A percentile compares a stretch with the other conserved stretches of the same genome.
These are phyloP conservation scores for Penicillium malachiteum DNA, from an alignment of 495 filamentous ascomycete genomes.

Conservation along the genomic window DNA sequence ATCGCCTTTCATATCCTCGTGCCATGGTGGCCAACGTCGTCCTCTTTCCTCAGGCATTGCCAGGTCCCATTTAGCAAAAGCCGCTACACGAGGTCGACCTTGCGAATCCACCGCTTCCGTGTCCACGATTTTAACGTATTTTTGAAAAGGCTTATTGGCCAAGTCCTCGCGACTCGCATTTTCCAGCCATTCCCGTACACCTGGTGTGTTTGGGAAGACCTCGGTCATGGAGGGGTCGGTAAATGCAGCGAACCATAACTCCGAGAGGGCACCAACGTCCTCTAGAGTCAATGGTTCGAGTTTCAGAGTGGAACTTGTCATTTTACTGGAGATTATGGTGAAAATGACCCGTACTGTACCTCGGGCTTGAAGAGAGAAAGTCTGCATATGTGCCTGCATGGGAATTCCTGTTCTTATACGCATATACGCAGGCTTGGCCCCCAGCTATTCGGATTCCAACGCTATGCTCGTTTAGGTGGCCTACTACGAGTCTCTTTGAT, in stretches of 20 bases:
- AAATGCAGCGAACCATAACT: conserved; percentile 4
- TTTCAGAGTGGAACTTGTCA: background rate
- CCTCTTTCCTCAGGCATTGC: conserved; percentile 24
- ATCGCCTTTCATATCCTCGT: conserved; percentile 13
- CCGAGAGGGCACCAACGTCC: conserved; percentile 1
- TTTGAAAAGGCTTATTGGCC: conserved; percentile 20
- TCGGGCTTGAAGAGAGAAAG: background rate
- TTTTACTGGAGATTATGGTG: background rate
- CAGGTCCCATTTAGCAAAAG: conserved; percentile 32
- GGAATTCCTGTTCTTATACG: too few relatives aligned
- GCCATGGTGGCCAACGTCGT: conserved; percentile 27
- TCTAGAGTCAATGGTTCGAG: conserved; percentile 5
- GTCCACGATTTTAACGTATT: conserved; percentile 31
- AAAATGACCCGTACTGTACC: background rate
- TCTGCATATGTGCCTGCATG: too few relatives aligned
- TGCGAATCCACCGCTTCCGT: conserved; percentile 10
- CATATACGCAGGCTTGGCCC: too few relatives aligned
- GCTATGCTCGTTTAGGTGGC: too few relatives aligned
- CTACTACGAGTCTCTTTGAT: too few relatives aligned
- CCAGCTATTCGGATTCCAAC: too few relatives aligned
- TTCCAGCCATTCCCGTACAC: conserved; percentile 24
- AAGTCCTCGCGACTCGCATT: conserved; percentile 20
- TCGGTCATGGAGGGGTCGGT: conserved; percentile 3
- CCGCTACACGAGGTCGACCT: conserved; percentile 18
- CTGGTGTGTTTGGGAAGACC: conserved; percentile 28